Base-by-base conservation (phyloP, 2,329 filamentous ascomycete species). In the Fusarium coicis region DNA sequence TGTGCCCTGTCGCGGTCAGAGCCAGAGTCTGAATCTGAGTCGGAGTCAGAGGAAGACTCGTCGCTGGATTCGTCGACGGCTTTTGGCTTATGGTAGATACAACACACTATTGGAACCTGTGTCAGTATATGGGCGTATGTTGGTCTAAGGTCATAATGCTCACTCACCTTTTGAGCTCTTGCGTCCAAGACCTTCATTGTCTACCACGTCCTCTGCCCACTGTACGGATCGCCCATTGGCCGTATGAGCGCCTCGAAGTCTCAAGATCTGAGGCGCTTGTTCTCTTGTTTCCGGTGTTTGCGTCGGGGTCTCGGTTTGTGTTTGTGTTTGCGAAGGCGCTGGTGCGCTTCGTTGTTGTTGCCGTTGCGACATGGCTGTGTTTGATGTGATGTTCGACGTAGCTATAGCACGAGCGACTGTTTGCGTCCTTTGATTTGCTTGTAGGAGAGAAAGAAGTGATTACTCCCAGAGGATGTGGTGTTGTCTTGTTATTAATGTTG, bases 181-280 rank as follows among this genome's bases (percentile, higher is more conserved):
- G 83, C 93, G 93, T 12, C 95, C 95, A 81, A 98, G 88, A 8
- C 94, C 94, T 83, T 99, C 96, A 79, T 99, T 99, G 83, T 99
- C 95, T 6, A 99, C 87, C 11, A 98, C 95, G 78, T 94, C 93
- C 79, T 96, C 93, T 11, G 94, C 94, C 96, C 96, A 99, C 81
- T 93, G 92, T 63, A 99, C 96, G 54, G 90, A 90, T 58, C 92
- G 87, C 23, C 85, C 81, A 32, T 83, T 82, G 1, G 84, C 76
- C 19, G 80, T 76, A 63, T 85, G 84, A 3, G 84, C 84, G 49
- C 88, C 89, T 46, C 87, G 84, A 49, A 91, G 82, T 18, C 87
- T 87, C 42, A 91, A 80, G 63, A 88, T 85, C 28, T 78, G 76
- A 11, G 80, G 77, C 7, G 85, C 66, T 15, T 78, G 66, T 74